phyloP scores from a whole-genome alignment of 2,329 filamentous ascomycete species.

The Emmonsiellopsis sp. region DNA sequence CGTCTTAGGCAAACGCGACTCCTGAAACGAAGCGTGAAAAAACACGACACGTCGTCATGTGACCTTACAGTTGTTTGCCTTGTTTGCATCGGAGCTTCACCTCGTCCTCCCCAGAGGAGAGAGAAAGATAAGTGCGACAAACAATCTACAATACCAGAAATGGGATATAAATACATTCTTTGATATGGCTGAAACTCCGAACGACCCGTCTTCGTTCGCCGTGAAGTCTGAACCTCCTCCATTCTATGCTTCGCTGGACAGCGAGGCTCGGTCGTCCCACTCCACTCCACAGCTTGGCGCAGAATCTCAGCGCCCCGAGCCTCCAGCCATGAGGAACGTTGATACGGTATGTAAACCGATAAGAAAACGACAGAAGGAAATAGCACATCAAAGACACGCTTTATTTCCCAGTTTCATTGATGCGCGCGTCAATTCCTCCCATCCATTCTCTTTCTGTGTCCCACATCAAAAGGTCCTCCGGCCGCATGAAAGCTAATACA shows the following conservation, averaged over 20 bases:
- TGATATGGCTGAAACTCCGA: conserved; percentile 2
- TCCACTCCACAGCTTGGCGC: conserved; percentile 4
- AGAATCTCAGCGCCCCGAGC: neutral
- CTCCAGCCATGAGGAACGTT: conserved; percentile 2
- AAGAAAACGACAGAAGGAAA: neutral
- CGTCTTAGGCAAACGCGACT: neutral
- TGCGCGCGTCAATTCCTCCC: neutral
- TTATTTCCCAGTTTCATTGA: neutral
- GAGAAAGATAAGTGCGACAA: neutral
- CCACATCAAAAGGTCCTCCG: too few relatives aligned
- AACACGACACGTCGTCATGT: neutral
- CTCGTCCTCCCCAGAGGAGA: neutral
- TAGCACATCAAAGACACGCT: too few relatives aligned
- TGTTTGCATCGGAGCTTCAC: conserved; percentile 11
- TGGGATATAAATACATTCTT: neutral
- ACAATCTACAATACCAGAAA: neutral
- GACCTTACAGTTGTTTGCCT: conserved; percentile 11
- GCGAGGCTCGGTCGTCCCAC: neutral
- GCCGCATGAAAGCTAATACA: neutral
- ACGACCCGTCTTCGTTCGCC: conserved; percentile 1
- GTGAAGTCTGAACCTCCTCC: neutral
- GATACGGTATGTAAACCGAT: conserved; percentile 1
- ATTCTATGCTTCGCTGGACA: conserved; percentile 1
- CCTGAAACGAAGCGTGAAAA: neutral
- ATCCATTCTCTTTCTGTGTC: neutral